Evolutionary conservation across 208 protist genomes (phyloP), one percentile per base, ranked within the genome.

Genomic region (Acanthamoeba sp.): DNA sequence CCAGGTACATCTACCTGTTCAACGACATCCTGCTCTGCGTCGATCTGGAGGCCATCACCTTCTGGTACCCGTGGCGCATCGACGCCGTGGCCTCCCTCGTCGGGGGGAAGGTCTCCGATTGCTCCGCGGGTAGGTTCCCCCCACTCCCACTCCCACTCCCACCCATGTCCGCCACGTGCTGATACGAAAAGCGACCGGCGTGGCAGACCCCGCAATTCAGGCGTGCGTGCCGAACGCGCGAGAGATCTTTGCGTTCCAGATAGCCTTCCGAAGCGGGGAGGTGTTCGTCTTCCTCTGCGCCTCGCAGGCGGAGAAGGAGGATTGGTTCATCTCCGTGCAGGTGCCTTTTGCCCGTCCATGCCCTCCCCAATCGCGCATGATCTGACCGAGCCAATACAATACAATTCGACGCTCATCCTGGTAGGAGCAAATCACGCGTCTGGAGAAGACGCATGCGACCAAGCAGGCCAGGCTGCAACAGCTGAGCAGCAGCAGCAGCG

Each of bases 301-400:
- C 24, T 80, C 71, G 38, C 71, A 80, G 71, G 71, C 45, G 71
- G 38, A 80, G 71, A 80, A 80, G 38, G 71, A 80, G 71, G 20
- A 12, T 4, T 80, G 71, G 71, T 50, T 80, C 32, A 80, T 16
- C 32, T 80, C 71, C 40, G 6, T 80, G 34, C 71, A 80, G 66
- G 66, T 76, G 38, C 62, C n/a, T n/a, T n/a, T n/a, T 12, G 16
- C 55, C 24, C 55, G 0, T 22, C 52, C 52, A 59, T 12, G 5
- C 48, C 48, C 48, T 52, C n/a, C n/a, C n/a, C n/a, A n/a, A n/a
- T n/a, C n/a, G n/a, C n/a, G n/a, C n/a, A n/a, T n/a, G n/a, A n/a
- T n/a, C n/a, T n/a, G n/a, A n/a, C n/a, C n/a, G n/a, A n/a, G 45
- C 12, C 45, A 50, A 50, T 50, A 50, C 45, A 50, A n/a, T n/a